Percentiles rank a stretch among this genome's conserved stretches.
Evolutionary conservation across 2,329 filamentous ascomycete genomes (phyloP).

Genomic region (Aureobasidium melanogenum): DNA sequence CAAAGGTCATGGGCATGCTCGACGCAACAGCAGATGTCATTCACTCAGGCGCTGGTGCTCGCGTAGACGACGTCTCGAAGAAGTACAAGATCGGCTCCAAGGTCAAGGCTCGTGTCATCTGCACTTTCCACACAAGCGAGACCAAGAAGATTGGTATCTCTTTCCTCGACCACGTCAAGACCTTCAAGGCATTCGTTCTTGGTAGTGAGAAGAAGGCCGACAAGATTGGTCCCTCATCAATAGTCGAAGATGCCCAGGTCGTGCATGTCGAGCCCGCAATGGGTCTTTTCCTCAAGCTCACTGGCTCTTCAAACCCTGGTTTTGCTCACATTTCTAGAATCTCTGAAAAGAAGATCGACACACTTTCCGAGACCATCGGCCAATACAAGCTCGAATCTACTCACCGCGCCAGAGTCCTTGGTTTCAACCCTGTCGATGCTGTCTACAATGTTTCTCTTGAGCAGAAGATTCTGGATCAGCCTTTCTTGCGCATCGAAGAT

Average conservation of each 20-base stretch:
- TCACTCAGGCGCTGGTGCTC: constrained; percentile 66
- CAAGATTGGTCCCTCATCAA: constrained; percentile 59
- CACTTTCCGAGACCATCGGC: constrained; percentile 66
- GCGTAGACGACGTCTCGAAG: constrained; percentile 60
- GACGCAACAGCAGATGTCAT: constrained; percentile 86
- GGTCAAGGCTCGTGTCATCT: constrained; percentile 77
- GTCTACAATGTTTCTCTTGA: constrained; percentile 80
- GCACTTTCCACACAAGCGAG: constrained; percentile 71
- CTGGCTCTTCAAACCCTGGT: constrained; percentile 58
- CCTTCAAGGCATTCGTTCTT: constrained; percentile 47
- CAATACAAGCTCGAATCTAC: constrained; percentile 68
- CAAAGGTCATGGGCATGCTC: constrained; percentile 85
- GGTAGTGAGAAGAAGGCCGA: constrained; percentile 25
- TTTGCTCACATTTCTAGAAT: constrained; percentile 94
- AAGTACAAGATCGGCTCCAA: constrained; percentile 79
- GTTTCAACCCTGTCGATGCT: constrained; percentile 81
- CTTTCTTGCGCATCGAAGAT: constrained; percentile 87
- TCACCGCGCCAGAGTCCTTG: constrained; percentile 73
- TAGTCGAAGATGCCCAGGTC: constrained; percentile 69
- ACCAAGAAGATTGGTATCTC: constrained; percentile 81
- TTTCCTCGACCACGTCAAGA: constrained; percentile 65
- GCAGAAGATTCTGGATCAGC: constrained; percentile 70
- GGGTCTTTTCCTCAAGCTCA: constrained; percentile 71
- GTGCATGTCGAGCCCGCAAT: constrained; percentile 69
- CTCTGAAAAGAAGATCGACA: constrained; percentile 82